Base-by-base conservation (phyloP, 768 basidiomycete species). In the Phanerodontia chrysosporium region DNA sequence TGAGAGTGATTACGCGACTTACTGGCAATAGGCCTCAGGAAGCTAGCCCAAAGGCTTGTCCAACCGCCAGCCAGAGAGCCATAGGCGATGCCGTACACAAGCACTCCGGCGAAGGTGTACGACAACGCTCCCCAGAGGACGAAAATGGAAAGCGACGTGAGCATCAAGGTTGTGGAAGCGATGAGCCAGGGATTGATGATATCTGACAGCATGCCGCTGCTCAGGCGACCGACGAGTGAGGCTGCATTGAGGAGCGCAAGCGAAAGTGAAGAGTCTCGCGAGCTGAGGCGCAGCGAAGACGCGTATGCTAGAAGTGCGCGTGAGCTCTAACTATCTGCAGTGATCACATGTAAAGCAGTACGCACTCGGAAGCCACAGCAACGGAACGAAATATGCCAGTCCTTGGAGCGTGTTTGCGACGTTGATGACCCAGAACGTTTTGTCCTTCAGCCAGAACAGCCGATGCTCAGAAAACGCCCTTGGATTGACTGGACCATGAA, bases 51-150 rank as follows among this genome's bases (percentile, higher is more conserved):
- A 3, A 72, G 46, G 30, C 64, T 71, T 1, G 65, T 62, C 71
- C 71, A 74, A 1, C 73, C 72, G 7, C 70, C 69, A 18, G 72
- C 71, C 12, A 72, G 39, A 12, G 62, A 60, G 21, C 73, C 73
- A 57, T 72, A 73, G 5, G 57, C 64, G 9, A 72, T 55, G 25
- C 68, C 66, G 57, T 67, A 74, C 1, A 63, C 54, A 6, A 72
- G 46, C 0, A 74, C 57, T 7, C 70, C 70, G 9, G 68, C 65
- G 2, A 69, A 60, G 27, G 57, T 56, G 39, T 64, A 55, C 3
- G 69, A 68, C 1, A 70, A 44, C 8, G 67, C 60, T 18, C 73
- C 73, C 73, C 71, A 74, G 8, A 73, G 51, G 27, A 73, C 58
- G 58, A 73, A 73, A 0, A 69, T 67, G 32, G 63, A 57, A 5